Base-by-base conservation (phyloP, 2,329 filamentous ascomycete genomes). In the Dactylellina cionopaga region DNA sequence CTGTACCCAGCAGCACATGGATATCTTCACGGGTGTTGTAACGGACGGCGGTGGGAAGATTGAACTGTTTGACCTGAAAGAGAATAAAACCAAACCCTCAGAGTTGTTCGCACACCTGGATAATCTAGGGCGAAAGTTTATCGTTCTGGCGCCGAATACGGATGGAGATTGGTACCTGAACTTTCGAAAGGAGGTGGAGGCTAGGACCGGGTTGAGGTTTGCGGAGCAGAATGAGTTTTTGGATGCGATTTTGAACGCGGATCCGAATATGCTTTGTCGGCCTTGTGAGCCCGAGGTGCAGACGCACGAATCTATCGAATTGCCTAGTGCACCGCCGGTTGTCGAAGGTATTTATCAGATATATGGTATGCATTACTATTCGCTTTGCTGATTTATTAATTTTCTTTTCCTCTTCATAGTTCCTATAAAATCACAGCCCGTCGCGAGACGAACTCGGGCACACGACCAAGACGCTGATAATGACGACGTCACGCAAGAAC, bases 161-260 rank as follows among this genome's bases (percentile, higher is more conserved):
- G 63, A 74, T 22, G 69, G 60, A 5, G 43, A 52, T 10, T 74
- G 69, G 69, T 41, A 17, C 13, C 27, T 15, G 6, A 63, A 27
- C 5, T 74, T 74, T 51, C 41, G 69, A 15, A 29, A 22, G n/a
- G 51, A 74, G 7, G 69, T 74, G 4, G 69, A 74, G 27, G 55
- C 46, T 10, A 84, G 87, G 46, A 85, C 96, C 10, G 89, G 92
- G 72, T 92, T 96, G 79, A 87, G 92, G 2, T 88, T 92, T 1
- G 89, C 97, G 58, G 88, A 94, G 76, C 92, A 97, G 78, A 92
- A 90, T 66, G 93, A 97, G 76, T 96, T 99, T 74, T 84, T 99
- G 1, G 92, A 96, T 79, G 91, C 91, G 0, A 95, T 99, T 46
- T 81, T 98, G 25, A 88, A 84, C n/a, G 90, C 90, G 54, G 89